phyloP scores from a whole-genome alignment of 331 rosid species.

The Ulmus americana region DNA sequence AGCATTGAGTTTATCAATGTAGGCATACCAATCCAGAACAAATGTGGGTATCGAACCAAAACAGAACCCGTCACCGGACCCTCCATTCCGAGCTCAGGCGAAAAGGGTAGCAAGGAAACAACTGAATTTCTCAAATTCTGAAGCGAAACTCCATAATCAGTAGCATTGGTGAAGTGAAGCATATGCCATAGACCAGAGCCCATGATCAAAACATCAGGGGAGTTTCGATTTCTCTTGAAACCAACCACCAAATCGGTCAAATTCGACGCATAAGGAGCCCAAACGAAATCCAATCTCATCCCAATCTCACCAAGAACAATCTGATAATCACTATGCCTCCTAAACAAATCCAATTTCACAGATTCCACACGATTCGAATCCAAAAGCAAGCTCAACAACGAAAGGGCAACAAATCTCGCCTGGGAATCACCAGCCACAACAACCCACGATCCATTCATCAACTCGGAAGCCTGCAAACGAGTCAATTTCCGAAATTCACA shows the following conservation, averaged over 20 bases:
- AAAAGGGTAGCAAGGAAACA: conserved; percentile 47
- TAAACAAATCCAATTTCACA: conserved; percentile 44
- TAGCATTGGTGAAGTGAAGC: conserved; percentile 8
- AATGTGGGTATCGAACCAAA: conserved; percentile 53
- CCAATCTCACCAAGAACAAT: conserved; percentile 51
- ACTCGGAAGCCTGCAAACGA: conserved; percentile 40
- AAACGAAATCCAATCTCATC: conserved; percentile 71
- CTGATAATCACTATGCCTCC: conserved; percentile 69
- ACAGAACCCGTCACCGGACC: conserved; percentile 40
- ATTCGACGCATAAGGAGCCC: conserved; percentile 76
- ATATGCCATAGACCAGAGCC: conserved; percentile 8
- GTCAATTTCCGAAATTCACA: too few species aligned
- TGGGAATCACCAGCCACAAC: conserved; percentile 82
- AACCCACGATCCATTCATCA: conserved; percentile 85
- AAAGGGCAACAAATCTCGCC: conserved; percentile 44
- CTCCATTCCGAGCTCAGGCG: conserved; percentile 39
- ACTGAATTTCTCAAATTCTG: conserved; percentile 36
- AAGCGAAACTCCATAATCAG: conserved; percentile 7
- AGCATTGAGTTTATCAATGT: conserved; percentile 69
- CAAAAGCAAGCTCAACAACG: conserved; percentile 50
- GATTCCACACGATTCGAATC: conserved; percentile 43
- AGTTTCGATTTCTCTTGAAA: conserved; percentile 40
- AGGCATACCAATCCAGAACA: conserved; percentile 82
- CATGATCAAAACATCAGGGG: conserved; percentile 13
- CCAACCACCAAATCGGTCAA: conserved; percentile 46